Conservation (phyloP, 805 yeast genomes). For the Monosporozyma yasuniensis region DNA sequence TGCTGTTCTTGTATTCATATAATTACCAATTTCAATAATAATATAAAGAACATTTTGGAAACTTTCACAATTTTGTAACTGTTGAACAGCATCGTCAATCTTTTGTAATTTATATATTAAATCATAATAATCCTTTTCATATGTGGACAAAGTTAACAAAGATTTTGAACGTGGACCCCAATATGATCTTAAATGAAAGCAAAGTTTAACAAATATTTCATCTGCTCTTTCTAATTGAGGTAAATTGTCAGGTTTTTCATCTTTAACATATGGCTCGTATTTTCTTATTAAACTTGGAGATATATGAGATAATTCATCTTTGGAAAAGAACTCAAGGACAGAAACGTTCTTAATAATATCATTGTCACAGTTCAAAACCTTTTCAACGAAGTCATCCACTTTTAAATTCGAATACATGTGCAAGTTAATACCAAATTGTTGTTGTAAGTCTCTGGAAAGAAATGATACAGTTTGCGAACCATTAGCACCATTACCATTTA, state of each 20-base stretch:
- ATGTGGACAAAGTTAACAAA: slow-evolving; percentile 43
- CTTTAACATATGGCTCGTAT: slow-evolving; percentile 57
- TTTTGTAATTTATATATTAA: slow-evolving; percentile 44
- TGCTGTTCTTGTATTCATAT: slow-evolving; percentile 71
- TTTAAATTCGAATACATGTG: slow-evolving; percentile 48
- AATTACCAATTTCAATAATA: slow-evolving; percentile 66
- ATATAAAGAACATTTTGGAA: slow-evolving; percentile 53
- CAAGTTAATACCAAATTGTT: slow-evolving; percentile 71
- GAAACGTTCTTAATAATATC: slow-evolving; percentile 45
- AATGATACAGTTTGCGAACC: slow-evolving; percentile 39
- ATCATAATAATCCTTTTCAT: slow-evolving; percentile 59
- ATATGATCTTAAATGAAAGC: slow-evolving; percentile 57
- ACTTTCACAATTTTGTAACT: slow-evolving; percentile 43
- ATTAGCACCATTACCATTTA: slow-evolving; percentile 34
- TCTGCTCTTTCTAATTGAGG: slow-evolving; percentile 62
- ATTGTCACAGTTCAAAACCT: slow-evolving; percentile 53
- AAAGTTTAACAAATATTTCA: slow-evolving; percentile 56
- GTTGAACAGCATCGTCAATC: slow-evolving; percentile 51
- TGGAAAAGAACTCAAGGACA: slow-evolving; percentile 60
- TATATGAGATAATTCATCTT: slow-evolving; percentile 54
- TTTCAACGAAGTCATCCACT: slow-evolving; percentile 46
- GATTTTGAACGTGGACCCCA: slow-evolving; percentile 70
- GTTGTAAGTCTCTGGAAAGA: slow-evolving; percentile 62
- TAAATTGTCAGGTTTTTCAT: slow-evolving; percentile 16
- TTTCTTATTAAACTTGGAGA: slow-evolving; percentile 46